Evolutionary conservation across 176 grass and related monocot genomes (phyloP).

Genomic region (Triticum turgidum): DNA sequence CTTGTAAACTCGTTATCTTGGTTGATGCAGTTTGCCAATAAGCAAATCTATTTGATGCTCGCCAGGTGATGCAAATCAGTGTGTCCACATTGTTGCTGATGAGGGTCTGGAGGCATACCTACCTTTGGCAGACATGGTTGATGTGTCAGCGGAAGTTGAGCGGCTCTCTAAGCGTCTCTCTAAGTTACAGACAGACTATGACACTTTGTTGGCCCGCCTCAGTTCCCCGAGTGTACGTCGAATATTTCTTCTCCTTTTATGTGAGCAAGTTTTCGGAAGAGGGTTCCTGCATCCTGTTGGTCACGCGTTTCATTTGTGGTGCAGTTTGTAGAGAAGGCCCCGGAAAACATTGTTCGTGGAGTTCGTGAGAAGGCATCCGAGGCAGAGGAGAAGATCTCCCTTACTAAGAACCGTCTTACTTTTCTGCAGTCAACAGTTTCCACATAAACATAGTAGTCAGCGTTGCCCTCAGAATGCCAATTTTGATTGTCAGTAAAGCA

Average conservation of each 20-base stretch:
- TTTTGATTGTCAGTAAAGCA: slow-evolving; percentile 29
- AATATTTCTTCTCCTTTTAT: not conserved
- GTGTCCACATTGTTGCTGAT: slow-evolving; percentile 83
- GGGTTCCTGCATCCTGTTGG: not conserved
- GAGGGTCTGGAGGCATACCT: slow-evolving; percentile 89
- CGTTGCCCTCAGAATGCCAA: not conserved
- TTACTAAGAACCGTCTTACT: slow-evolving; percentile 76
- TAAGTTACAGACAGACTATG: slow-evolving; percentile 95
- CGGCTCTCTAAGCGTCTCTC: slow-evolving; percentile 82
- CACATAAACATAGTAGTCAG: slow-evolving; percentile 12
- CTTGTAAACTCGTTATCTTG: slow-evolving; percentile 2
- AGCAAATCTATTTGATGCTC: not conserved
- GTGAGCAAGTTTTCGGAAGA: not conserved
- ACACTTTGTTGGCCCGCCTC: slow-evolving; percentile 69
- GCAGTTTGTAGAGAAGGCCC: slow-evolving; percentile 90
- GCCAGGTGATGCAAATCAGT: slow-evolving; percentile 84
- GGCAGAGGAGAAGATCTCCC: slow-evolving; percentile 84
- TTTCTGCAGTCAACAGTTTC: slow-evolving; percentile 73
- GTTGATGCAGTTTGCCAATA: slow-evolving; percentile 16
- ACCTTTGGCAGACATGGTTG: slow-evolving; percentile 92
- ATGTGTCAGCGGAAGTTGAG: slow-evolving; percentile 81
- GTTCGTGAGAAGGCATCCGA: slow-evolving; percentile 83
- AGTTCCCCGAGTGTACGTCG: slow-evolving; percentile 65
- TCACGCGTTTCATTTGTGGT: not conserved
- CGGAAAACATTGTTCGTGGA: slow-evolving; percentile 78